Evolutionary conservation across 495 filamentous ascomycete genomes (phyloP).

Genomic region (Penicillium cosmopolitanum): DNA sequence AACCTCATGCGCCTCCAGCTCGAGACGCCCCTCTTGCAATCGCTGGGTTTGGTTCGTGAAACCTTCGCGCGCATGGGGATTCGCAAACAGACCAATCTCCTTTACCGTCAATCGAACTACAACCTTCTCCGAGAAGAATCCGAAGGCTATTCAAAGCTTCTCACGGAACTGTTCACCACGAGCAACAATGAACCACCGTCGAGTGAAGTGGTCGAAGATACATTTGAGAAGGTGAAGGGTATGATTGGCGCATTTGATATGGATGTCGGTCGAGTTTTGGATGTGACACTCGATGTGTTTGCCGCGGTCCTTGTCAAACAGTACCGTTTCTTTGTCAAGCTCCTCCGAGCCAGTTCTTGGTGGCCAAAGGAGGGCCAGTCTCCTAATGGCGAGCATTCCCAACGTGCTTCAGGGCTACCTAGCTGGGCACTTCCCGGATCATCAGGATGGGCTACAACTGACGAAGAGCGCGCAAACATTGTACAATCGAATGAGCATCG

Average conservation of each 20-base stretch:
- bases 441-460: constrained; percentile 54
- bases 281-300: constrained; percentile 88
- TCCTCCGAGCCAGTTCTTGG: constrained; percentile 91
- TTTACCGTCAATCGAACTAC: constrained; percentile 96
- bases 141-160: constrained; percentile 88
- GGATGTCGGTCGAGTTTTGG: constrained; percentile 90
- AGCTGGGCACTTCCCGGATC: constrained; percentile 79
- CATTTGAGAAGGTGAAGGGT: constrained; percentile 82
- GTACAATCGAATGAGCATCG: constrained; percentile 57
- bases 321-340: constrained; percentile 89
- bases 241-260: constrained; percentile 92
- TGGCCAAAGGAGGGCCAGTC: constrained; percentile 73
- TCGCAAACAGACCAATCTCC: constrained; percentile 84
- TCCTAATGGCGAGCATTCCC: constrained; percentile 32
- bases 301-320: constrained; percentile 83
- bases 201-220: constrained; percentile 66
- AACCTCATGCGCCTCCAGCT: constrained; percentile 77
- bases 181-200: constrained; percentile 64
- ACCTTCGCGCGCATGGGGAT: constrained; percentile 83
- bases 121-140: constrained; percentile 95
- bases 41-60: constrained; percentile 77
- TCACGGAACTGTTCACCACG: constrained; percentile 86
- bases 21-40: constrained; percentile 74
- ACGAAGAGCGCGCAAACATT: constrained; percentile 65
- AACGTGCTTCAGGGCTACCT: constrained; percentile 62